Evolutionary conservation across 2,329 filamentous ascomycete species (phyloP).

Genomic region (Botrytis aclada): DNA sequence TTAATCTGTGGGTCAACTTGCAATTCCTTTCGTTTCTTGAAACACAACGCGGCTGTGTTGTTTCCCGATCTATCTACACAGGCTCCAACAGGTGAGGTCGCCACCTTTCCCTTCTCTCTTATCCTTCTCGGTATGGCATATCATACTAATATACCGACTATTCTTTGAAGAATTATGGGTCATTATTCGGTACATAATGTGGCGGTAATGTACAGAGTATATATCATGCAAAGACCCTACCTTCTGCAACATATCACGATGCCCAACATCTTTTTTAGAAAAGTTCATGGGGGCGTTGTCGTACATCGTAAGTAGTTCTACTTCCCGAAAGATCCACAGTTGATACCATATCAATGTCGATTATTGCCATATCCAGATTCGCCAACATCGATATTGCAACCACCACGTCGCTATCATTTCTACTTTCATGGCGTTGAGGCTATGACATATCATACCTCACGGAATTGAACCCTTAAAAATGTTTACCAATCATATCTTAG

Average conservation of each 20-base stretch:
- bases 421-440: not conserved
- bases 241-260: slow-evolving; percentile 1
- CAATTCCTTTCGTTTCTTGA: not conserved
- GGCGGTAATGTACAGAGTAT: not conserved
- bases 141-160: not conserved
- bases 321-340: not conserved
- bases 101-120: not conserved
- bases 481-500: not conserved
- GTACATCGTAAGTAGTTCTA: not conserved
- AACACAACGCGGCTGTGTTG: not conserved
- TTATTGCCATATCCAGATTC: not conserved
- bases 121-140: not conserved
- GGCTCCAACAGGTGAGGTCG: not conserved
- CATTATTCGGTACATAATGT: not conserved
- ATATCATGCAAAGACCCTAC: slow-evolving; percentile 4
- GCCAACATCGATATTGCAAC: not conserved
- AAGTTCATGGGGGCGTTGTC: not conserved
- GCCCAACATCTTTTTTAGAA: not conserved
- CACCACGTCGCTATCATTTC: not conserved
- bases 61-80: not conserved
- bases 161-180: not conserved
- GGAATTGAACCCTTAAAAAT: not conserved
- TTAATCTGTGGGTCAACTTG: not conserved
- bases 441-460: not conserved
- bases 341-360: not conserved